Evolutionary conservation across 2,329 filamentous ascomycete species (phyloP).

Genomic region (Trichophyton equinum): DNA sequence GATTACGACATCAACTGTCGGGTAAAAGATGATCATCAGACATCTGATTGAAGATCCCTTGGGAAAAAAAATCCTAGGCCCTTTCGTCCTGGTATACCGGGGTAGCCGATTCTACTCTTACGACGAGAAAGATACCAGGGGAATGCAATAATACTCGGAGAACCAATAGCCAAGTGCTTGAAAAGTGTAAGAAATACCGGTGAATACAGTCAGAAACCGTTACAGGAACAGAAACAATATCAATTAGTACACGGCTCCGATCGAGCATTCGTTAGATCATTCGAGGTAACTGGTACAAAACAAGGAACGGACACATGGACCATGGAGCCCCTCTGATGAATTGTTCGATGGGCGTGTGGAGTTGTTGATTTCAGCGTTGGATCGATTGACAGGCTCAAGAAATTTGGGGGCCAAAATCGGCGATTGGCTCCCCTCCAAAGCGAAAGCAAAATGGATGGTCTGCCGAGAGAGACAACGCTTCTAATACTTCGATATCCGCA

Average conservation of each 20-base stretch:
- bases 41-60: not conserved
- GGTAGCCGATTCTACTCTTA: not conserved
- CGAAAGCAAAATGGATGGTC: not conserved
- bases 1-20: not conserved
- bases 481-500: not conserved
- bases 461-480: not conserved
- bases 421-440: not conserved
- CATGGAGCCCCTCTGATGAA: not conserved
- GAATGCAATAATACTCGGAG: not conserved
- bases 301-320: not conserved
- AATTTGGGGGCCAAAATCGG: conserved; percentile 1
- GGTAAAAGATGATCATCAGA: not conserved
- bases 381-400: not conserved
- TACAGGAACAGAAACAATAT: not conserved
- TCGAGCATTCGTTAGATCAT: not conserved
- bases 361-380: not conserved
- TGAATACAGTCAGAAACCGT: too few relatives aligned
- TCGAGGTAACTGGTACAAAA: not conserved
- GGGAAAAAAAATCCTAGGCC: too few relatives aligned
- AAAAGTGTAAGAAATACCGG: not conserved
- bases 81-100: not conserved
- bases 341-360: not conserved
- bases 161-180: too few relatives aligned
- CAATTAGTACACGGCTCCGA: not conserved
- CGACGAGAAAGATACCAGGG: not conserved